Percentiles rank a stretch among this genome's conserved stretches.
Evolutionary conservation across 805 yeast genomes (phyloP).

Genomic region (Wickerhamiella azyma): DNA sequence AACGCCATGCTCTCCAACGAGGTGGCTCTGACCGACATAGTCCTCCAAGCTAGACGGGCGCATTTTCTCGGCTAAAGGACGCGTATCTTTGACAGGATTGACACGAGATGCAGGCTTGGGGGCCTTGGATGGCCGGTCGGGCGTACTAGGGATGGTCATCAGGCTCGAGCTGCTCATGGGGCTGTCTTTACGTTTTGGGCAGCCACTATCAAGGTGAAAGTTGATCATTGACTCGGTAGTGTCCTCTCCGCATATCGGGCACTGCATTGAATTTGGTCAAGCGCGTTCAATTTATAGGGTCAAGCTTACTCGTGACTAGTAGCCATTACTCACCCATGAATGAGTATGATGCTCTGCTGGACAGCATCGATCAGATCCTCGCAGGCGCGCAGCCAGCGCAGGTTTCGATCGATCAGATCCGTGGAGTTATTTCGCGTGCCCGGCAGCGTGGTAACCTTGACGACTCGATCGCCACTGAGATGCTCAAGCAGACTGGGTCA

Average conservation of each 20-base stretch:
- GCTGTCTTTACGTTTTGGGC: conserved; percentile 16
- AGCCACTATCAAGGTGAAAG: conserved; percentile 25
- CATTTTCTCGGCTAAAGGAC: conserved; percentile 64
- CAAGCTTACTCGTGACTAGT: too few species aligned
- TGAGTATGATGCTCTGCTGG: neutral
- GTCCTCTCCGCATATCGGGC: conserved; percentile 24
- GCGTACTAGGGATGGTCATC: neutral
- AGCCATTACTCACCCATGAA: neutral
- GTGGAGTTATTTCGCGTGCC: neutral
- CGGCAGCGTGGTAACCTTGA: neutral
- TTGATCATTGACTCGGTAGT: conserved; percentile 24
- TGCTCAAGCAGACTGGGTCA: neutral
- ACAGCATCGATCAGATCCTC: neutral
- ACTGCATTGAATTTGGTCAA: conserved; percentile 8
- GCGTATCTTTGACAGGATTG: conserved; percentile 7
- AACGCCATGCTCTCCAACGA: conserved; percentile 51
- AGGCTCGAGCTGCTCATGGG: neutral
- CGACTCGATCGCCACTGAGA: neutral
- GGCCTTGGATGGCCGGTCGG: neutral
- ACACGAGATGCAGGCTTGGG: neutral
- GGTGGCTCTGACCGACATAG: conserved; percentile 75
- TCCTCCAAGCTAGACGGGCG: conserved; percentile 61
- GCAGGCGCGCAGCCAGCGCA: neutral
- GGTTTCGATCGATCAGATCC: neutral
- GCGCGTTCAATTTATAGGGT: neutral